Evolutionary conservation across 768 basidiomycete genomes (phyloP).

Genomic region (Termitomyces sp.): DNA sequence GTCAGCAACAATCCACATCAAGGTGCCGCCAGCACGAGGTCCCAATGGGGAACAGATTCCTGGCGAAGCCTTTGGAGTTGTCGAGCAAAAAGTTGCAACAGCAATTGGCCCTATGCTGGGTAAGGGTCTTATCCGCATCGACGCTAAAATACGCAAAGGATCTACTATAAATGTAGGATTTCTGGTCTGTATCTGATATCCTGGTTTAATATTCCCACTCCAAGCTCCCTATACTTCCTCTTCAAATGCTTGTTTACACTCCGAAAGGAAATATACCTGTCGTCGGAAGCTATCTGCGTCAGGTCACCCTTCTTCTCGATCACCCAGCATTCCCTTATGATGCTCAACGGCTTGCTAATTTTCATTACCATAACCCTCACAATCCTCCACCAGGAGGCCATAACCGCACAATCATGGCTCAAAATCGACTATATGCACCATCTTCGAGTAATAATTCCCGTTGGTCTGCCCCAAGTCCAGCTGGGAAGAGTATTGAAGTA

Average conservation of each 20-base stretch:
- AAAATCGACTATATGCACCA: slow-evolving; percentile 34
- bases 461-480: slow-evolving; percentile 52
- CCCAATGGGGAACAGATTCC: slow-evolving; percentile 46
- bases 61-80: slow-evolving; percentile 73
- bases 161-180: slow-evolving; percentile 46
- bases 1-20: slow-evolving; percentile 76
- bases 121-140: slow-evolving; percentile 76
- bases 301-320: slow-evolving; percentile 65
- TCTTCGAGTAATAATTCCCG: slow-evolving; percentile 29
- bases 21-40: slow-evolving; percentile 48
- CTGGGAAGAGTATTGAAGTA: slow-evolving; percentile 81
- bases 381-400: slow-evolving; percentile 71
- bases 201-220: slow-evolving; percentile 6
- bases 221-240: slow-evolving; percentile 75
- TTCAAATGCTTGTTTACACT: slow-evolving; percentile 88
- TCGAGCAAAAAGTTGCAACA: slow-evolving; percentile 82
- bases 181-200: slow-evolving; percentile 6
- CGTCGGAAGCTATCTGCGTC: slow-evolving; percentile 71
- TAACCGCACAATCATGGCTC: slow-evolving; percentile 31
- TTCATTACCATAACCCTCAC: slow-evolving; percentile 86
- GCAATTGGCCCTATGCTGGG: slow-evolving; percentile 79
- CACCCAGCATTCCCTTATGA: slow-evolving; percentile 74
- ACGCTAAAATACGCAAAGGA: slow-evolving; percentile 68
- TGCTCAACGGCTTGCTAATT: slow-evolving; percentile 48
- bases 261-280: slow-evolving; percentile 88